Base-by-base conservation (phyloP, 2,329 filamentous ascomycete species). In the Aphanoascus verrucosus region DNA sequence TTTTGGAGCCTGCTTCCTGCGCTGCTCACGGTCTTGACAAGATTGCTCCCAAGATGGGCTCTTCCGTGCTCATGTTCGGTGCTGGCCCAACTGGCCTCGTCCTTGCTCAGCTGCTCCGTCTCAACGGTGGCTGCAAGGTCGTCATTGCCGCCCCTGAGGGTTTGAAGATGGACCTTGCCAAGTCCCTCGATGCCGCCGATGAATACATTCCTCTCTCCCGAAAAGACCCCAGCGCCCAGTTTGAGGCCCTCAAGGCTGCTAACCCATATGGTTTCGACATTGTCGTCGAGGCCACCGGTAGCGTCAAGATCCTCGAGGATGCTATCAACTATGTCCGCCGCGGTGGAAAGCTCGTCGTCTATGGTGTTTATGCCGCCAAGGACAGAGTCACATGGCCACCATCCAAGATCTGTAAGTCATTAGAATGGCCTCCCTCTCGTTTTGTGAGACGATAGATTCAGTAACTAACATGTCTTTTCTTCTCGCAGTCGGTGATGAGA, bases 211-310 rank as follows among this genome's bases (percentile, higher is more conserved):
- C 66, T 34, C 68, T 77, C 19, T 74, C 73, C 1, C 69, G 72
- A 35, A 64, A 67, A 55, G 73, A 82, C 58, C 75, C 81, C 5
- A 68, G 73, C 37, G 75, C 74, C 14, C 81, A 85, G 63, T 83
- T 85, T 66, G 71, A 77, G 43, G 71, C 81, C 62, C 70, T 88
- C 57, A 82, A 81, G 70, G 69, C 72, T 41, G 76, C 81, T 44
- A 81, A 87, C 67, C 83, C 83, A 0, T 81, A 86, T 61, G 84
- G 84, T 2, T 88, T 88, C 63, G 84, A 88, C 59, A 81, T 86
- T 58, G 82, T 85, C 20, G 77, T 85, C 19, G 82, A 86, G 71
- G 83, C 84, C 35, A 86, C 84, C 11, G 84, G 84, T 15, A 83
- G 78, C 49, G 73, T 79, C 44, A 81, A 80, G 67, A 82, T 88